These are phyloP conservation scores for Aspergillus taichungensis DNA, from an alignment of 495 filamentous ascomycete genomes.

Conservation along the genomic window DNA sequence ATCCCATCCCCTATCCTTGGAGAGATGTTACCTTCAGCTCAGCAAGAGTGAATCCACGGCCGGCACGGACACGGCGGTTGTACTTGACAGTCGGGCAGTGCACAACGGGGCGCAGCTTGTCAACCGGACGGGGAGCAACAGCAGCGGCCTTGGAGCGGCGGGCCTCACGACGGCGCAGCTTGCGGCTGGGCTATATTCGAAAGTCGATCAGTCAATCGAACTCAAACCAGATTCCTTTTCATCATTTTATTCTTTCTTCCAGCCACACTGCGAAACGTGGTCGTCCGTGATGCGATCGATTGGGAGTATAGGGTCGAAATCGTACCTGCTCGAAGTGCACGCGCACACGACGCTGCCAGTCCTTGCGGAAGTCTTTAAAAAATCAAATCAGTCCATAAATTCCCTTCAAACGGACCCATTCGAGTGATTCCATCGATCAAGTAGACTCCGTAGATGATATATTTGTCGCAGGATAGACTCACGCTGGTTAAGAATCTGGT, in stretches of 20 bases:
- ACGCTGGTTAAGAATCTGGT: constrained; percentile 98
- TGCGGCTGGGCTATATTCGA: constrained; percentile 73
- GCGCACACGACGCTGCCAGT: constrained; percentile 98
- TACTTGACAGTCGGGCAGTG: constrained; percentile 94
- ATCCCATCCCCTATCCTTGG: constrained; percentile 1
- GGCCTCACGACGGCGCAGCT: constrained; percentile 80
- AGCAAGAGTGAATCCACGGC: constrained; percentile 91
- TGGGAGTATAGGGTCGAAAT: constrained; percentile 17
- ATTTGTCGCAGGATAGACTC: constrained; percentile 32
- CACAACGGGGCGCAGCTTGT: constrained; percentile 92
- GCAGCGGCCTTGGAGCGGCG: constrained; percentile 86
- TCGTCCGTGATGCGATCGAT: constrained; percentile 13
- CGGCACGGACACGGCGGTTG: constrained; percentile 94
- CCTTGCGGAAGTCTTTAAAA: constrained; percentile 92
- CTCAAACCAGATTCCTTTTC: not conserved
- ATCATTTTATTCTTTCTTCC: not conserved
- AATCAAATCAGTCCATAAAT: constrained; percentile 20
- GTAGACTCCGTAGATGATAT: not conserved
- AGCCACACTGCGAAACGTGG: not conserved
- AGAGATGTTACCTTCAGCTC: constrained; percentile 81
- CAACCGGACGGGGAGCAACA: constrained; percentile 91
- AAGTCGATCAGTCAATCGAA: constrained; percentile 23
- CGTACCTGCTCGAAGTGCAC: constrained; percentile 98
- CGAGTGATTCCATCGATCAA: constrained; percentile 13
- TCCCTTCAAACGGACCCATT: constrained; percentile 9